These are phyloP conservation scores for Tuber melanosporum DNA, from an alignment of 495 filamentous ascomycete species.

Conservation along the genomic window DNA sequence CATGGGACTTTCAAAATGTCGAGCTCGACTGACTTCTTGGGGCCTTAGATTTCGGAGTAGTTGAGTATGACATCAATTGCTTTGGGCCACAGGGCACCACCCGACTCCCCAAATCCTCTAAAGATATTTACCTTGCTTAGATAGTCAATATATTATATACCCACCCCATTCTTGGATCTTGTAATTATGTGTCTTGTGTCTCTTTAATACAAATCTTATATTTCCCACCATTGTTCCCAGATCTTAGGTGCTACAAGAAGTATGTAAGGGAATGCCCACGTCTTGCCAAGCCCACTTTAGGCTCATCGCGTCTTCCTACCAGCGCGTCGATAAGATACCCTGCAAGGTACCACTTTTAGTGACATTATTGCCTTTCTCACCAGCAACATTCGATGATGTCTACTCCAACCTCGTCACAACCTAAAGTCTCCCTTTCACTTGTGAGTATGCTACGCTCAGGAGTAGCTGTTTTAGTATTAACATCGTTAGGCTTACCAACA, in stretches of 20 bases:
- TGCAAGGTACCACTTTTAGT: neutral
- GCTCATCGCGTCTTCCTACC: neutral
- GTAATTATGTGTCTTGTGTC: neutral
- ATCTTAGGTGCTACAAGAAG: neutral
- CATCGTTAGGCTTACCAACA: slow-evolving; percentile 66
- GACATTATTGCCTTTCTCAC: neutral
- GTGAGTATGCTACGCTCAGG: slow-evolving; percentile 47
- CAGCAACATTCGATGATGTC: slow-evolving; percentile 18
- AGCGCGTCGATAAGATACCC: neutral
- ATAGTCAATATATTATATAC: neutral
- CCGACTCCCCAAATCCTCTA: neutral
- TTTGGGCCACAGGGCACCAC: neutral
- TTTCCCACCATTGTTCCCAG: neutral
- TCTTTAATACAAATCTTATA: neutral
- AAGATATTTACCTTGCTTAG: neutral
- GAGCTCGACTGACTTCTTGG: neutral
- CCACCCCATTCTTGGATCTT: neutral
- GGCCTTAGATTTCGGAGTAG: neutral
- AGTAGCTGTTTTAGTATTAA: slow-evolving; percentile 11
- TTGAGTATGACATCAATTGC: neutral
- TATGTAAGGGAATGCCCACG: neutral
- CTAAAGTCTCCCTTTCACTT: slow-evolving; percentile 89
- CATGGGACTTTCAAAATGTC: neutral
- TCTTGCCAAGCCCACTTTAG: neutral
- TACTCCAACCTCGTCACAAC: slow-evolving; percentile 48